A percentile compares a stretch with the other conserved stretches of the same genome.
phyloP scores from a whole-genome alignment of 202 grass and related monocot species.

The Schoenoplectus triqueter region DNA sequence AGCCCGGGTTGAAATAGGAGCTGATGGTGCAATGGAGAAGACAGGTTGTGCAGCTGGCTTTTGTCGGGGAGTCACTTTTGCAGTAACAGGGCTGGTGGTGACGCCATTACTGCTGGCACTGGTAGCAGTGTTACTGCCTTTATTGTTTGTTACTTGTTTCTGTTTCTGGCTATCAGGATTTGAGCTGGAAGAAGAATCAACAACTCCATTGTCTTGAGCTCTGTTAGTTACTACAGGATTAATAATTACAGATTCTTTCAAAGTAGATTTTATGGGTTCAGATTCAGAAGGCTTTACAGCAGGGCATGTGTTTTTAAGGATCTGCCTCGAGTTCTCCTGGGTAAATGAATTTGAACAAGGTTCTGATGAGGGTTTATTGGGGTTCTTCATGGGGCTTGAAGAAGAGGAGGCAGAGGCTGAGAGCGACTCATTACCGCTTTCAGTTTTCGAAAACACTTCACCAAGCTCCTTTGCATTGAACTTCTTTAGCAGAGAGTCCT shows the following conservation, averaged over 20 bases:
- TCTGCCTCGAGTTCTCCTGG: constrained; percentile 19
- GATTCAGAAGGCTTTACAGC: neutral
- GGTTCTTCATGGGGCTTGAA: constrained; percentile 46
- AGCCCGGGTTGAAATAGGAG: constrained; percentile 57
- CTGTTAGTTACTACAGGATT: constrained; percentile 29
- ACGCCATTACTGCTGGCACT: constrained; percentile 7
- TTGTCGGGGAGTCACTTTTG: neutral
- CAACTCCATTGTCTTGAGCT: constrained; percentile 21
- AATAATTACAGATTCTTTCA: constrained; percentile 1
- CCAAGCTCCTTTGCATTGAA: constrained; percentile 41
- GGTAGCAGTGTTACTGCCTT: neutral
- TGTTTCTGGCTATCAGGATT: constrained; percentile 39
- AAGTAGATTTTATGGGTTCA: constrained; percentile 30
- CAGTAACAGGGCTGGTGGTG: neutral
- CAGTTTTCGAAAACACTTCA: constrained; percentile 36
- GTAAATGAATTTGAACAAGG: neutral
- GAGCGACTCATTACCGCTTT: constrained; percentile 9
- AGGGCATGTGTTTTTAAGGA: constrained; percentile 31
- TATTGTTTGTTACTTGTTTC: constrained; percentile 29
- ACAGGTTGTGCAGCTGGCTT: constrained; percentile 34
- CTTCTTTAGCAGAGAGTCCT: constrained; percentile 48
- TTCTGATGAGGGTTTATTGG: constrained; percentile 16
- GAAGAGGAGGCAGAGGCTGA: constrained; percentile 45
- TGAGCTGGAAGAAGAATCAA: constrained; percentile 27
- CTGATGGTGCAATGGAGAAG: constrained; percentile 46